These are phyloP conservation scores for Gaultheria prostrata DNA, from an alignment of 148 eudicot species.

Conservation along the genomic window DNA sequence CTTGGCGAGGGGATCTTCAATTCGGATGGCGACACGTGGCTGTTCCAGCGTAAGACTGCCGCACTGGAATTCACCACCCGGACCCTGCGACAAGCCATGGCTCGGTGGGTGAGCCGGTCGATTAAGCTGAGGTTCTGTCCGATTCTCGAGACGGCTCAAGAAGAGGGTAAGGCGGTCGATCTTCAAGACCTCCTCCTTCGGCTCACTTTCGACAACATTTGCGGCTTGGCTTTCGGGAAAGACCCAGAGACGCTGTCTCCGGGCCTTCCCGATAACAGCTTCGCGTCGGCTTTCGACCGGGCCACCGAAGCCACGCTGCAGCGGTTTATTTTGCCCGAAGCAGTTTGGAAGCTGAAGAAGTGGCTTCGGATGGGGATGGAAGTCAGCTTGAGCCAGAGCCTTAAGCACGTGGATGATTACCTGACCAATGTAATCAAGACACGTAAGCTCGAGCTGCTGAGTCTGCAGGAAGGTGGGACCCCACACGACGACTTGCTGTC, in stretches of 20 bases:
- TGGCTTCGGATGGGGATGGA: constrained; percentile 80
- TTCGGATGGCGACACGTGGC: constrained; percentile 94
- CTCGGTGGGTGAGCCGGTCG: constrained; percentile 88
- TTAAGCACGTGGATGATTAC: constrained; percentile 68
- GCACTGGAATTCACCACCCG: constrained; percentile 93
- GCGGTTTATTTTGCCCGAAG: constrained; percentile 74
- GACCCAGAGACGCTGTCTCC: constrained; percentile 77
- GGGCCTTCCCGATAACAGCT: constrained; percentile 58
- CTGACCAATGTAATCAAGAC: constrained; percentile 52
- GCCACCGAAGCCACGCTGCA: constrained; percentile 88
- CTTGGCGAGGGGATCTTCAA: constrained; percentile 85
- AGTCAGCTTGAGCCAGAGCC: constrained; percentile 44
- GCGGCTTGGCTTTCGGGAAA: constrained; percentile 83
- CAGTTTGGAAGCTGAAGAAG: constrained; percentile 71
- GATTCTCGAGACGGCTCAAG: constrained; percentile 60
- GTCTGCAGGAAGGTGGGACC: constrained; percentile 28
- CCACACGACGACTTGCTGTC: constrained; percentile 67
- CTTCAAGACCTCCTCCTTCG: constrained; percentile 77
- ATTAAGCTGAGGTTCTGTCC: constrained; percentile 63
- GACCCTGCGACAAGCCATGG: constrained; percentile 91
- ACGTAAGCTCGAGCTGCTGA: constrained; percentile 67
- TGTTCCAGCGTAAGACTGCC: constrained; percentile 90
- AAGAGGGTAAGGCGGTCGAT: constrained; percentile 56
- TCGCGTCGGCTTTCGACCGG: constrained; percentile 69
- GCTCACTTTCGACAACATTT: constrained; percentile 89